Conservation (phyloP, 2,329 filamentous ascomycete species). For the Venturia aucupariae region DNA sequence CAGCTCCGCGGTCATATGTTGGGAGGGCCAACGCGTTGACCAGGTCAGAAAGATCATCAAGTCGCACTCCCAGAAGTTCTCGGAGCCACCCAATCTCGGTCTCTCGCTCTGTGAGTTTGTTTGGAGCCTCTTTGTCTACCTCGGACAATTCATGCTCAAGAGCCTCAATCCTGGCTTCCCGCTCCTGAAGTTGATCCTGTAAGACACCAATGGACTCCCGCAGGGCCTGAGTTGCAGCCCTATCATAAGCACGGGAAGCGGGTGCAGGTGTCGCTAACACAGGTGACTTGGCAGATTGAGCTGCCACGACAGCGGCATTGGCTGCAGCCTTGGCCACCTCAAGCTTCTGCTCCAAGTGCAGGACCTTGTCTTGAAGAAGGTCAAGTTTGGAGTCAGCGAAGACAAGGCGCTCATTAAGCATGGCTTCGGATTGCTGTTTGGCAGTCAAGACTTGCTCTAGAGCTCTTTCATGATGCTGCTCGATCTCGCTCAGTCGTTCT, state of each 20-base stretch:
- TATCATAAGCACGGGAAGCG: conserved; percentile 55
- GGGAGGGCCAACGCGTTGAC: conserved; percentile 69
- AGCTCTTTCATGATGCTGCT: conserved; percentile 46
- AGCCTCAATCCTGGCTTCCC: conserved; percentile 80
- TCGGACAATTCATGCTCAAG: conserved; percentile 64
- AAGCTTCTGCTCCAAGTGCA: conserved; percentile 81
- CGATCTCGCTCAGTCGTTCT: conserved; percentile 3
- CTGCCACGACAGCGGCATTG: conserved; percentile 66
- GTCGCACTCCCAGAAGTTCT: conserved; percentile 81
- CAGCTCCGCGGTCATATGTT: conserved; percentile 64
- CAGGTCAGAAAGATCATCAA: conserved; percentile 87
- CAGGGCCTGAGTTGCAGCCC: conserved; percentile 87
- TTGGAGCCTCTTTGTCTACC: conserved; percentile 66
- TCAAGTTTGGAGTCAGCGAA: conserved; percentile 77
- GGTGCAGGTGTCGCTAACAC: conserved; percentile 28
- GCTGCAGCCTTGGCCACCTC: conserved; percentile 84
- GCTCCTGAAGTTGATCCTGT: conserved; percentile 92
- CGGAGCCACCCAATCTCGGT: conserved; percentile 93
- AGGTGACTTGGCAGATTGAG: conserved; percentile 39
- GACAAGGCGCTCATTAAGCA: conserved; percentile 70
- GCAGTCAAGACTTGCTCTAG: conserved; percentile 70
- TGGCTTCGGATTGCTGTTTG: conserved; percentile 67
- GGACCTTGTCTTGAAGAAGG: conserved; percentile 75
- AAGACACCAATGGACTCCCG: conserved; percentile 93
- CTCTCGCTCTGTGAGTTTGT: conserved; percentile 81